These are phyloP conservation scores for Candida silvicultrix DNA, from an alignment of 805 yeast genomes.

Conservation along the genomic window DNA sequence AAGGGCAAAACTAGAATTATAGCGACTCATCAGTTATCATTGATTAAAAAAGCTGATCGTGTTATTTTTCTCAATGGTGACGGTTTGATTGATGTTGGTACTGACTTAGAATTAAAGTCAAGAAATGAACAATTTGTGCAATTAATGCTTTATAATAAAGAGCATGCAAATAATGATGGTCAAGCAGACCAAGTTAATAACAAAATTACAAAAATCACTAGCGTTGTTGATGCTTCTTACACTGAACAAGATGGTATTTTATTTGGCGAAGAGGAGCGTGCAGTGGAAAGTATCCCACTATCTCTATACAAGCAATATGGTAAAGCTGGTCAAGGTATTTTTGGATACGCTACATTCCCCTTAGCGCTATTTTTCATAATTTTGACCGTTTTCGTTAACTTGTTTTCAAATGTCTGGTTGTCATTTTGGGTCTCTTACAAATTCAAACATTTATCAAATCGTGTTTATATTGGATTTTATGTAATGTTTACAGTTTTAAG, in stretches of 20 bases:
- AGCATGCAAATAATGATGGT: neutral
- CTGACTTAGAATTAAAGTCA: slow-evolving; percentile 37
- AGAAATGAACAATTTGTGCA: slow-evolving; percentile 36
- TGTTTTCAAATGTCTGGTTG: slow-evolving; percentile 51
- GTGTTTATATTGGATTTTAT: slow-evolving; percentile 73
- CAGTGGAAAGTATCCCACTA: slow-evolving; percentile 30
- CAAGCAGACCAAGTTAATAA: neutral
- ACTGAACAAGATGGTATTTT: slow-evolving; percentile 13
- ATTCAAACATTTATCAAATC: slow-evolving; percentile 38
- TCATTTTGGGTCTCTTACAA: slow-evolving; percentile 71
- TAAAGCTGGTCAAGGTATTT: slow-evolving; percentile 34
- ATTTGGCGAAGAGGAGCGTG: slow-evolving; percentile 27
- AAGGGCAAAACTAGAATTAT: slow-evolving; percentile 51
- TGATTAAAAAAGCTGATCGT: slow-evolving; percentile 55
- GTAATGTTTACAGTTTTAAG: slow-evolving; percentile 51
- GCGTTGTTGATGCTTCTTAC: slow-evolving; percentile 2
- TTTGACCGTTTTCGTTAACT: neutral
- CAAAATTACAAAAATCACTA: neutral
- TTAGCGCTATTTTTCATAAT: slow-evolving; percentile 35
- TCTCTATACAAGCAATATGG: slow-evolving; percentile 29
- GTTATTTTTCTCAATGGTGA: slow-evolving; percentile 48
- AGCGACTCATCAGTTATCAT: slow-evolving; percentile 71
- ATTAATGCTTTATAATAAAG: slow-evolving; percentile 33
- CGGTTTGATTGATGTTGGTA: slow-evolving; percentile 47
- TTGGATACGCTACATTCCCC: slow-evolving; percentile 24